Base-by-base conservation (phyloP, 1,284 basidiomycete genomes). In the Entoloma clypeatum region DNA sequence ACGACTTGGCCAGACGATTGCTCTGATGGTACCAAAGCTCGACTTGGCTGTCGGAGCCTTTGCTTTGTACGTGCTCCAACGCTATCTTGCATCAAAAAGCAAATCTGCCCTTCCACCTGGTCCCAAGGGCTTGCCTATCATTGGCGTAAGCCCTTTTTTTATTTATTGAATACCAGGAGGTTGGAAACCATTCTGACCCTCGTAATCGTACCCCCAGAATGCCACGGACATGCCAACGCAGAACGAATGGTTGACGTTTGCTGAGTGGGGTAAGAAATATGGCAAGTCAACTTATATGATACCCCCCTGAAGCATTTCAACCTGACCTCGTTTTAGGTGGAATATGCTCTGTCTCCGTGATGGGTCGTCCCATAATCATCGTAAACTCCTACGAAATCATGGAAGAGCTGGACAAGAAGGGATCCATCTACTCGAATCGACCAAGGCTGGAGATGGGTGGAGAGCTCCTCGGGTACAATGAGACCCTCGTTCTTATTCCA, bases 251-350 rank as follows among this genome's bases (percentile, higher is more conserved):
- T 55, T 67, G 30, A 62, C 61, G 0, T 71, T 69, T 45, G 59
- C 68, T 5, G 56, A 71, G 18, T 69, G 73, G 71, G 62, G 70
- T 13, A 53, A 58, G 29, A 62, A 61, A 56, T 72, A 61, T 42
- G 71, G 72, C 62, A 49, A 2, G 59, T 38, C 13, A 7, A 26
- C 17, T 30, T 10, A 34, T 22, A 21, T 8, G n/a, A 3, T n/a
- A 21, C 4, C 8, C 13, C 13, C 9, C n/a, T 22, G 10, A 47
- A 10, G 3, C n/a, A n/a, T 27, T 23, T 18, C 36, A 23, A 31
- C 8, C 24, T 27, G 31, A 21, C 7, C 33, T 36, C 9, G n/a
- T 11, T 39, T 29, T 22, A 62, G 58, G 60, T 16, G 54, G 53
- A 5, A 53, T 60, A 13, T 40, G 58, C 23, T 64, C 60, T 6